Percentiles rank a stretch among this genome's conserved stretches.
phyloP scores from a whole-genome alignment of 1,284 basidiomycete genomes.

The Cryptococcus floricola region DNA sequence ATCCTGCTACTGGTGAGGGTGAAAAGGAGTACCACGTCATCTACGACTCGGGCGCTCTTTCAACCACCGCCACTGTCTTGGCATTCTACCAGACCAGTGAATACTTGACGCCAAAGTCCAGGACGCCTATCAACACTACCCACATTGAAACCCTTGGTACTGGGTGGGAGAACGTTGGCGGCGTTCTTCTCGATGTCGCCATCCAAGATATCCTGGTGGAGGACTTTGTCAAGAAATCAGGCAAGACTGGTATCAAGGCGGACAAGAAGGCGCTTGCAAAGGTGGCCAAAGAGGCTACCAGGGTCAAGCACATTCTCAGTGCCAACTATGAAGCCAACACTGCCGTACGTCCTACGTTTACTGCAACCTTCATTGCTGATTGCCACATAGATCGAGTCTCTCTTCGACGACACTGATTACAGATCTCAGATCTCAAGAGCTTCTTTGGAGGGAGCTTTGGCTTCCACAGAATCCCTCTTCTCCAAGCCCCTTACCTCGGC shows the following conservation, averaged over 20 bases:
- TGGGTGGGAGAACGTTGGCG: slow-evolving; percentile 76
- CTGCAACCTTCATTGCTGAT: background rate
- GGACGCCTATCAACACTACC: slow-evolving; percentile 58
- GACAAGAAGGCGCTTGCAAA: slow-evolving; percentile 88
- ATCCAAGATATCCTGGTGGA: slow-evolving; percentile 75
- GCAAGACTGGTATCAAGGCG: slow-evolving; percentile 29
- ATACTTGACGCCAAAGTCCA: slow-evolving; percentile 49
- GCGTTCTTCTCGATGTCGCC: slow-evolving; percentile 76
- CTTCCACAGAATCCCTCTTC: slow-evolving; percentile 57
- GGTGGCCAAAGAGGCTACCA: slow-evolving; percentile 85
- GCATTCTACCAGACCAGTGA: slow-evolving; percentile 62
- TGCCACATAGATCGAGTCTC: slow-evolving; percentile 66
- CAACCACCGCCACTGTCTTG: slow-evolving; percentile 81
- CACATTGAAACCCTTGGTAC: slow-evolving; percentile 71
- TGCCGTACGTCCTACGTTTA: slow-evolving; percentile 55
- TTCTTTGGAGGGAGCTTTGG: slow-evolving; percentile 72
- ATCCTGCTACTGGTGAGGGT: slow-evolving; percentile 34
- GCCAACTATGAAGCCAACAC: slow-evolving; percentile 79
- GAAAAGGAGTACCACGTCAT: slow-evolving; percentile 81
- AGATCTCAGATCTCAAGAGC: slow-evolving; percentile 69
- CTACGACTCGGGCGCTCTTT: slow-evolving; percentile 88
- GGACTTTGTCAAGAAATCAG: slow-evolving; percentile 63
- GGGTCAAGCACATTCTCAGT: slow-evolving; percentile 89
- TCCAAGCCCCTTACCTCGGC: slow-evolving; percentile 71
- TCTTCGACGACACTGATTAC: slow-evolving; percentile 89